Percentiles rank a stretch among this genome's conserved stretches.
phyloP scores from a whole-genome alignment of 495 filamentous ascomycete species.

The Platismatia glauca region DNA sequence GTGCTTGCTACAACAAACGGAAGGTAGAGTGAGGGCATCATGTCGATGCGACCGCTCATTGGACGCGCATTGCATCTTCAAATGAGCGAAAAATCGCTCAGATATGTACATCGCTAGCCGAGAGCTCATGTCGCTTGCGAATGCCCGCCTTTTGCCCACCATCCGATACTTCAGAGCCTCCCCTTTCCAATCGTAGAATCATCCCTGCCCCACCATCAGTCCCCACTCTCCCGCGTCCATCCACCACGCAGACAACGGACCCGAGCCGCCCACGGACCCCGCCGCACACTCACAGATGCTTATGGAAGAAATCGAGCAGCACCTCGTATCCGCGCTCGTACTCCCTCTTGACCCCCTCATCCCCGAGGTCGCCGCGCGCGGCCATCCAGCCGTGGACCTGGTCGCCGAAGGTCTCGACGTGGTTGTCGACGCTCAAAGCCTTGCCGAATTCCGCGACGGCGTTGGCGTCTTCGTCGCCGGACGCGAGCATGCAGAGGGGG shows the following conservation, averaged over 20 bases:
- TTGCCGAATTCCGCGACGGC: conserved; percentile 65
- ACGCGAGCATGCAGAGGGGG: conserved; percentile 57
- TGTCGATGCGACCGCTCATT: neutral
- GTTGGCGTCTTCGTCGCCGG: conserved; percentile 54
- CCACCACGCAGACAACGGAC: neutral
- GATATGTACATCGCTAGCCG: neutral
- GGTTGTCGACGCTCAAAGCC: conserved; percentile 54
- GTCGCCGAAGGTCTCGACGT: conserved; percentile 70
- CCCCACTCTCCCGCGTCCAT: neutral
- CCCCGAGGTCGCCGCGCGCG: conserved; percentile 55
- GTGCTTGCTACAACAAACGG: neutral
- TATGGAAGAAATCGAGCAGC: conserved; percentile 63
- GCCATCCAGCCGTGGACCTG: conserved; percentile 94
- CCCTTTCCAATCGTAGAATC: neutral
- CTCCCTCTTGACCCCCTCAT: conserved; percentile 59
- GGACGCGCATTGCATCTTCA: neutral
- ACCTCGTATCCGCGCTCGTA: conserved; percentile 73
- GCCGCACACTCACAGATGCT: conserved; percentile 51
- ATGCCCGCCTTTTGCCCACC: neutral
- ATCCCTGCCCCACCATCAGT: too few relatives aligned
- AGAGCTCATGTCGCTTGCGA: neutral
- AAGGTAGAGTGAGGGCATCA: neutral
- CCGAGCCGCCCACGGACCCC: conserved; percentile 1
- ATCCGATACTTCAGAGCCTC: neutral
- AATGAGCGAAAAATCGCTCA: neutral